These are phyloP conservation scores for Ocimum tenuiflorum DNA, from an alignment of 257 asterid species.

Conservation along the genomic window DNA sequence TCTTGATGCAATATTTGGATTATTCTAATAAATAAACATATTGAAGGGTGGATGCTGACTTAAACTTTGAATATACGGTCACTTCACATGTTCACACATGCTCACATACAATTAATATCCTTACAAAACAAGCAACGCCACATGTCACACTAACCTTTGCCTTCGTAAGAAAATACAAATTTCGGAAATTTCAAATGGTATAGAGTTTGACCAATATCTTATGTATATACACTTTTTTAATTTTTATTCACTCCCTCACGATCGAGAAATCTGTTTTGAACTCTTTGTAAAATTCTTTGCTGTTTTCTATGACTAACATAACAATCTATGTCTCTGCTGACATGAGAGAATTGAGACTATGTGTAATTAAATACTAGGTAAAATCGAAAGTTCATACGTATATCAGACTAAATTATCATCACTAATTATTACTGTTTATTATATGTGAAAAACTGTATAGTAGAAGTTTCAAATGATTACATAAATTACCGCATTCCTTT, in stretches of 20 bases:
- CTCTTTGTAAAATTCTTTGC: too few species aligned
- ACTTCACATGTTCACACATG: slow-evolving; percentile 28
- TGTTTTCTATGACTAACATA: too few species aligned
- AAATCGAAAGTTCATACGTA: too few species aligned
- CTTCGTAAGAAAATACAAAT: background rate
- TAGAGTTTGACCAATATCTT: slow-evolving; percentile 4
- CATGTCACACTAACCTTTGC: background rate
- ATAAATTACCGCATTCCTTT: too few species aligned
- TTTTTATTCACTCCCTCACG: background rate
- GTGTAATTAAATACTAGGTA: too few species aligned
- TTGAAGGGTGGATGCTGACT: background rate
- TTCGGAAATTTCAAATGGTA: background rate
- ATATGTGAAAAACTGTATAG: too few species aligned
- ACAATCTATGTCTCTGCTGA: too few species aligned
- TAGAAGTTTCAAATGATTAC: too few species aligned
- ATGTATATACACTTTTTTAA: too few species aligned
- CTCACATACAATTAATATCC: background rate
- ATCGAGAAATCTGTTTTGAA: background rate
- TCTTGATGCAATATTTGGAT: background rate
- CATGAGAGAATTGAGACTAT: too few species aligned
- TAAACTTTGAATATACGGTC: slow-evolving; percentile 8
- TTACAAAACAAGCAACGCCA: slow-evolving; percentile 4
- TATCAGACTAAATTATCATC: too few species aligned
- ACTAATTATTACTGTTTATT: too few species aligned
- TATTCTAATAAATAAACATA: background rate